A percentile compares a stretch with the other conserved stretches of the same genome.
These are phyloP conservation scores for Coprinellus micaceus DNA, from an alignment of 768 basidiomycete genomes.

Conservation along the genomic window DNA sequence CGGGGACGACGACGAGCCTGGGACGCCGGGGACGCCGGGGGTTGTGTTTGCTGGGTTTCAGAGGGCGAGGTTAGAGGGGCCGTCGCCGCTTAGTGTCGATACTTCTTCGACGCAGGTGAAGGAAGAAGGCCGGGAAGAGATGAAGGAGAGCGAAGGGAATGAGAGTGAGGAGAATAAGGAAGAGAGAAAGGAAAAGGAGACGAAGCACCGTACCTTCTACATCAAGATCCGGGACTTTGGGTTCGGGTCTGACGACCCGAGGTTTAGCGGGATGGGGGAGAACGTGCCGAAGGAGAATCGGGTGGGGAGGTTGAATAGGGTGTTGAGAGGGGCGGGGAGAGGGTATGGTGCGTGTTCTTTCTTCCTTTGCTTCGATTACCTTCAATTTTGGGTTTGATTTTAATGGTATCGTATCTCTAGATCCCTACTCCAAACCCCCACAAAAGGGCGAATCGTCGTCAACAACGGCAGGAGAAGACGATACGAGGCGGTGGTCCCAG, in stretches of 20 bases:
- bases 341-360: slow-evolving; percentile 1
- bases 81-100: too few relatives aligned
- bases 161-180: background rate
- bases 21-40: background rate
- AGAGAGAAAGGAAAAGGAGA: background rate
- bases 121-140: too few relatives aligned
- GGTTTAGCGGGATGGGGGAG: slow-evolving; percentile 37
- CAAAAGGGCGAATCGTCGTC: slow-evolving; percentile 10
- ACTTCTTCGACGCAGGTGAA: too few relatives aligned
- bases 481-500: too few relatives aligned
- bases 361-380: background rate
- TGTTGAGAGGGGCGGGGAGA: slow-evolving; percentile 15
- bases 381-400: background rate
- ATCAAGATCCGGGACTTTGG: slow-evolving; percentile 45
- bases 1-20: too few relatives aligned
- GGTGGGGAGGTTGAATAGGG: slow-evolving; percentile 29
- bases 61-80: background rate
- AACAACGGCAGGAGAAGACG: too few relatives aligned
- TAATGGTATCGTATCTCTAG: background rate
- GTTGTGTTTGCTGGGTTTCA: background rate
- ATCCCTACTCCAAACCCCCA: background rate
- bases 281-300: slow-evolving; percentile 38
- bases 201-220: slow-evolving; percentile 7
- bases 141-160: background rate
- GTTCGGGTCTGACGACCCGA: slow-evolving; percentile 31